Percentiles rank a stretch among this genome's conserved stretches.
phyloP scores from a whole-genome alignment of 306 rosid species.

The Elaeagnus macrophylla region DNA sequence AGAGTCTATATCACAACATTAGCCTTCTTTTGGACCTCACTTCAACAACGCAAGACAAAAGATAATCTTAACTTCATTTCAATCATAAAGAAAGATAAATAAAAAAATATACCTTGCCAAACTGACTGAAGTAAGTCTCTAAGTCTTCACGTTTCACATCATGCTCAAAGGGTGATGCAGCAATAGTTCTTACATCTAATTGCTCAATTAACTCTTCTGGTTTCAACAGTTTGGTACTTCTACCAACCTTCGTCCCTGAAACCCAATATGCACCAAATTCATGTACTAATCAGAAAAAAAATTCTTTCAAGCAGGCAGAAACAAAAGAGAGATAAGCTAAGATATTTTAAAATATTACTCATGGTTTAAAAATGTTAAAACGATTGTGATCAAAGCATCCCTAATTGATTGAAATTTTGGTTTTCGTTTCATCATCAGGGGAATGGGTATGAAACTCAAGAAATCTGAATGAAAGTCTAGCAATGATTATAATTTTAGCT shows the following conservation, averaged over 20 bases:
- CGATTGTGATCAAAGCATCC: too few species aligned
- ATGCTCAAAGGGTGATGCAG: constrained; percentile 66
- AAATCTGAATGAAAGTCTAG: neutral
- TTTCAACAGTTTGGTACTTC: constrained; percentile 50
- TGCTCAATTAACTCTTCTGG: constrained; percentile 75
- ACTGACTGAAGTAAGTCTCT: constrained; percentile 48
- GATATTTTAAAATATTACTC: neutral
- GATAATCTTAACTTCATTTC: neutral
- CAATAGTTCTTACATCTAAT: constrained; percentile 66
- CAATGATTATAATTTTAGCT: neutral
- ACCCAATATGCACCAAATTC: constrained; percentile 1
- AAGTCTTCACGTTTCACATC: constrained; percentile 66
- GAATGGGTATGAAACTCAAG: too few species aligned
- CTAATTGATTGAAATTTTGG: too few species aligned
- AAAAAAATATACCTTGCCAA: constrained; percentile 45
- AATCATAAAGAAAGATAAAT: neutral
- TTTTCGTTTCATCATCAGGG: too few species aligned
- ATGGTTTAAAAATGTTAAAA: neutral
- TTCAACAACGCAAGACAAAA: neutral
- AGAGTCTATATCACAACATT: neutral
- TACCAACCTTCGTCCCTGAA: constrained; percentile 59
- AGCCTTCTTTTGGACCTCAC: neutral
- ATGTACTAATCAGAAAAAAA: neutral
- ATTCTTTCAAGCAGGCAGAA: neutral
- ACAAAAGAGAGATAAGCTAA: constrained; percentile 3